Conservation (phyloP, 2,329 filamentous ascomycete genomes). For the Teratosphaeria pseudoeucalypti region DNA sequence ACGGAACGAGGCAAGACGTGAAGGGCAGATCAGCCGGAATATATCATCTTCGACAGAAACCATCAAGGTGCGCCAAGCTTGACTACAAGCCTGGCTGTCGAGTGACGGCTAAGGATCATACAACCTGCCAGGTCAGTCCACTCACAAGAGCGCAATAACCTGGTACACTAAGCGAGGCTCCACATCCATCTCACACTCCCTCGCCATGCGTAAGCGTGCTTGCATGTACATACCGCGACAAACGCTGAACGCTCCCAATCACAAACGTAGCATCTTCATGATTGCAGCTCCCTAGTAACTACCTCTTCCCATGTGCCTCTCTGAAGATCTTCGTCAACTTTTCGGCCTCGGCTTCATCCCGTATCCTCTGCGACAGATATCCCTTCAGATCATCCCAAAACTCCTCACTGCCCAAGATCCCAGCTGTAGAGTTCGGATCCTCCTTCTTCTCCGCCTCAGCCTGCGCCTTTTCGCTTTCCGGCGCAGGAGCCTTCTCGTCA, state of each 20-base stretch:
- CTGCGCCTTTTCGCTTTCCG: slow-evolving; percentile 22
- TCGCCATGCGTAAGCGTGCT: not conserved
- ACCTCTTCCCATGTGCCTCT: slow-evolving; percentile 32
- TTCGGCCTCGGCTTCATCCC: slow-evolving; percentile 56
- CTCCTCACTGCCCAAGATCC: slow-evolving; percentile 55
- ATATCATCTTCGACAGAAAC: too few relatives aligned
- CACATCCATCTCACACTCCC: not conserved
- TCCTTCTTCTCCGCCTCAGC: slow-evolving; percentile 27
- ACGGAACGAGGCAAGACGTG: too few relatives aligned
- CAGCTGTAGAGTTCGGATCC: slow-evolving; percentile 18
- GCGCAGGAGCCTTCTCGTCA: slow-evolving; percentile 20
- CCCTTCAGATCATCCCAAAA: slow-evolving; percentile 83
- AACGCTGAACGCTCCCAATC: not conserved
- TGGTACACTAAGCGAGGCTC: not conserved
- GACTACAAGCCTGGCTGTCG: not conserved
- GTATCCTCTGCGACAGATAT: slow-evolving; percentile 69
- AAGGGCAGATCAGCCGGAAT: too few relatives aligned
- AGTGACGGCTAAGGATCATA: not conserved
- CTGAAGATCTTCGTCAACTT: slow-evolving; percentile 59
- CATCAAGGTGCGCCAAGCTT: too few relatives aligned
- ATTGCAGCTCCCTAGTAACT: not conserved
- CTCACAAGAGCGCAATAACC: not conserved
- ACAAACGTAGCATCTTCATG: not conserved
- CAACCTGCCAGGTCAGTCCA: too few relatives aligned
- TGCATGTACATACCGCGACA: not conserved